These are phyloP conservation scores for Termitomyces bulborhizus DNA, from an alignment of 768 basidiomycete genomes.

Conservation along the genomic window DNA sequence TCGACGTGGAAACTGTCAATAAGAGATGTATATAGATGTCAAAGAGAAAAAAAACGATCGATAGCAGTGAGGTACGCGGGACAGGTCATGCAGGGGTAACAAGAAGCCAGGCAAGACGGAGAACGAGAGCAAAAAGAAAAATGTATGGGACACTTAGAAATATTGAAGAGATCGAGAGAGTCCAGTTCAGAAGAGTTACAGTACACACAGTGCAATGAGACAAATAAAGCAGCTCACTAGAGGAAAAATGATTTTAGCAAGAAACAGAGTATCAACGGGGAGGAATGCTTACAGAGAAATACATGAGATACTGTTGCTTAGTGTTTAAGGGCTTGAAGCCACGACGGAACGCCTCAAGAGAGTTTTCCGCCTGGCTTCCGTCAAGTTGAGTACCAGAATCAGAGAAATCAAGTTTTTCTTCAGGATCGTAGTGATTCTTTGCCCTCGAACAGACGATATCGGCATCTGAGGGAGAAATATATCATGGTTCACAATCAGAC, in stretches of 20 bases:
- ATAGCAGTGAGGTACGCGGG: neutral
- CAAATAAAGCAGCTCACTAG: neutral
- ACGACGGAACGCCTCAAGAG: slow-evolving; percentile 42
- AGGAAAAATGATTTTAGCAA: neutral
- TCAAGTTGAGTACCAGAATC: slow-evolving; percentile 50
- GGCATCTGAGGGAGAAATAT: slow-evolving; percentile 10
- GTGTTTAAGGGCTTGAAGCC: slow-evolving; percentile 53
- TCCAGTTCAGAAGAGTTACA: neutral
- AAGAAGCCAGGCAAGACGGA: neutral
- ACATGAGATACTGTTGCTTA: slow-evolving; percentile 49
- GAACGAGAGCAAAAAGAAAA: neutral
- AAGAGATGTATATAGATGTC: neutral
- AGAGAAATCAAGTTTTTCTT: slow-evolving; percentile 48
- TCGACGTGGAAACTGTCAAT: neutral
- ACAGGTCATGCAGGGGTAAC: neutral
- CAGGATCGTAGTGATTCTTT: slow-evolving; percentile 75
- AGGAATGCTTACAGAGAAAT: slow-evolving; percentile 23
- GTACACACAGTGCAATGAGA: neutral
- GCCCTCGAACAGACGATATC: slow-evolving; percentile 59
- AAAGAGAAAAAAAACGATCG: neutral
- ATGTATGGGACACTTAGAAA: neutral
- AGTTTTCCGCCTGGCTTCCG: slow-evolving; percentile 30
- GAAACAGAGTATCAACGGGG: neutral
- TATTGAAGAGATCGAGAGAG: neutral
- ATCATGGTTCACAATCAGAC: neutral